Base-by-base conservation (phyloP, 192 early-diverging fungal genomes). In the Cetraspora pellucida region DNA sequence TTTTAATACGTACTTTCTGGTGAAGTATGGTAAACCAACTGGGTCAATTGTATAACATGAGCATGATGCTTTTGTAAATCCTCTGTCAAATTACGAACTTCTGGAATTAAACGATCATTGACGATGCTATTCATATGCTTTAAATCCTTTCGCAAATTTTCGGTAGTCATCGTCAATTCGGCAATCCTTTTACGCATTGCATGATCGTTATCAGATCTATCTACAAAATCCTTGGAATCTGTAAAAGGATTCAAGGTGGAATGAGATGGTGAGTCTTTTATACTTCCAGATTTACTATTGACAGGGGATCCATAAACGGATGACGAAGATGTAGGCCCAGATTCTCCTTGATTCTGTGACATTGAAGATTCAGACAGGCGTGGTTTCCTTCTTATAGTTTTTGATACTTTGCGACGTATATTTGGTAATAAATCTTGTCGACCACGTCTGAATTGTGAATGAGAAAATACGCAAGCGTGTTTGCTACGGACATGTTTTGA, bases 381-480 rank as follows among this genome's bases (percentile, higher is more conserved):
- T 19, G 45, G 37, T 2, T 52, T 80, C 67, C 79, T 74, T 21
- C 82, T 74, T 27, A 64, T 30, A 74, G 79, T 78, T 52, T 79
- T 75, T 13, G 84, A 67, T 14, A 78, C 72, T 72, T 83, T 83
- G 25, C 84, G 78, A 27, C 80, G 63, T 45, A 85, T 85, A 50
- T 81, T 67, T 68, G 82, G 76, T 28, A 85, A 80, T 25, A 85
- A 55, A 58, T 85, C 84, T 45, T 77, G 78, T 47, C 80, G 55
- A 30, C 80, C 78, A 55, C 82, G 84, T 30, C 80, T 74, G 54
- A 85, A 85, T 61, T 85, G 73, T 17, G 77, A 61, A 75, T 85
- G 84, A 37, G 82, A 81, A 78, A 82, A 85, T 43, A 82, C 77
- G 65, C 84, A 85, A 19, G 78, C 78, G 37, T 83, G 82, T 61